phyloP scores from a whole-genome alignment of 768 basidiomycete species.

The Suillus occidentalis region DNA sequence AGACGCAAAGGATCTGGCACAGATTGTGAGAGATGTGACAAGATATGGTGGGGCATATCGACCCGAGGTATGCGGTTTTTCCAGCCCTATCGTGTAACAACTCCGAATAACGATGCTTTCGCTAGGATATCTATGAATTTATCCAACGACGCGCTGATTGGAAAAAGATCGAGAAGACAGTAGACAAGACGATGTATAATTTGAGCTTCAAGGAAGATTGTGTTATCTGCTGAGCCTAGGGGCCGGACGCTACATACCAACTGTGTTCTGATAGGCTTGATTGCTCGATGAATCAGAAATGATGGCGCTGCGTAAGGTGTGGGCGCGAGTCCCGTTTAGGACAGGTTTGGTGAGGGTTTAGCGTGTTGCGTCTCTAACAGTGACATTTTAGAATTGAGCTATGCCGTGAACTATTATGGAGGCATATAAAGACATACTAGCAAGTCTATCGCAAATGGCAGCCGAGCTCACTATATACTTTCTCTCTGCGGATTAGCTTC shows the following conservation, averaged over 20 bases:
- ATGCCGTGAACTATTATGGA: not conserved
- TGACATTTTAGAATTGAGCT: too few species aligned
- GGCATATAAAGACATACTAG: not conserved
- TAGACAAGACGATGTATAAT: conserved; percentile 95
- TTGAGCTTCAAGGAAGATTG: conserved; percentile 94
- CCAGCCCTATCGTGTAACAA: not conserved
- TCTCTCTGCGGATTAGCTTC: too few species aligned
- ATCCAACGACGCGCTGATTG: conserved; percentile 93
- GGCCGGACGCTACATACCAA: not conserved
- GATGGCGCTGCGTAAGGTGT: too few species aligned
- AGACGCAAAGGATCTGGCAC: conserved; percentile 94
- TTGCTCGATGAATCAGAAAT: not conserved
- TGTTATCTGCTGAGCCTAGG: conserved; percentile 38
- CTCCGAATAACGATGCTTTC: not conserved
- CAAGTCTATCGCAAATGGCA: not conserved
- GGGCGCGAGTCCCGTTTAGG: too few species aligned
- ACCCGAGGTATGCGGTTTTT: conserved; percentile 66
- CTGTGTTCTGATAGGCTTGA: not conserved
- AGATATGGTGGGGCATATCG: conserved; percentile 93
- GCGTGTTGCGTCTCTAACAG: too few species aligned
- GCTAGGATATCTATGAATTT: conserved; percentile 90
- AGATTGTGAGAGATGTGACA: conserved; percentile 93
- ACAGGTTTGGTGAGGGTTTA: too few species aligned
- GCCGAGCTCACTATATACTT: too few species aligned
- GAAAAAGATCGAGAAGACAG: conserved; percentile 97